Evolutionary conservation across 768 basidiomycete species (phyloP), one percentile per base, ranked within the genome.

Genomic region (Hygrophorus russula): DNA sequence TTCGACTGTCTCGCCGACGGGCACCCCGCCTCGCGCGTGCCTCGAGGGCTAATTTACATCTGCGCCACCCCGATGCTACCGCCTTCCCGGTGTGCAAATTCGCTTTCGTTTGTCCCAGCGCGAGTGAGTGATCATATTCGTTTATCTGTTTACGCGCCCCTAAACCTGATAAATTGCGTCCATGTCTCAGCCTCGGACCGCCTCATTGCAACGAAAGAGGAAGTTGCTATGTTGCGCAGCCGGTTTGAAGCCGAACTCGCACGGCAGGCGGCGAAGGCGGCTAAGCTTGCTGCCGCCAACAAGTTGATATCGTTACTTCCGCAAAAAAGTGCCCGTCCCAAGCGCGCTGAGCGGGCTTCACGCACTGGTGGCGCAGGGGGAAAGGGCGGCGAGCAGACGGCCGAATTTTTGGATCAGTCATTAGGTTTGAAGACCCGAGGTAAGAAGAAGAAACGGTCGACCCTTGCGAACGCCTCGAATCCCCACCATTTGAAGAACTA

Each of bases 401-500:
- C 57, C 10, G 67, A 72, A 43, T 62, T 58, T 45, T 52, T 61
- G 39, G 71, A 74, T 37, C 60, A 61, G 49, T 52, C 60, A 38
- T 53, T 52, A 50, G 54, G 40, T 38, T 46, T 39, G 50, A 68
- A 65, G 52, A 47, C 59, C 37, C 59, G 62, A 46, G 56, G 60
- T 18, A 92, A 90, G 74, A 93, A 93, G 76, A 97, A 96, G 78
- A 97, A 96, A 65, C 76, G 90, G 39, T 82, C 83, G 39, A 83
- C 83, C 4, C 69, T 90, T 27, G 90, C 91, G 36, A 94, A 96
- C 59, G 90, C 89, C 36, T 85, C 87, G 41, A 96, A 98, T 57
- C 92, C 90, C 2, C 94, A 98, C 63, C 93, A 96, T 64, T 71
- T 93, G 46, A 73, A 84, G 56, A 97, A 97, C 66, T 98, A 92